Conservation (phyloP, 1,139 yeast genomes). For the Pichia sp. region DNA sequence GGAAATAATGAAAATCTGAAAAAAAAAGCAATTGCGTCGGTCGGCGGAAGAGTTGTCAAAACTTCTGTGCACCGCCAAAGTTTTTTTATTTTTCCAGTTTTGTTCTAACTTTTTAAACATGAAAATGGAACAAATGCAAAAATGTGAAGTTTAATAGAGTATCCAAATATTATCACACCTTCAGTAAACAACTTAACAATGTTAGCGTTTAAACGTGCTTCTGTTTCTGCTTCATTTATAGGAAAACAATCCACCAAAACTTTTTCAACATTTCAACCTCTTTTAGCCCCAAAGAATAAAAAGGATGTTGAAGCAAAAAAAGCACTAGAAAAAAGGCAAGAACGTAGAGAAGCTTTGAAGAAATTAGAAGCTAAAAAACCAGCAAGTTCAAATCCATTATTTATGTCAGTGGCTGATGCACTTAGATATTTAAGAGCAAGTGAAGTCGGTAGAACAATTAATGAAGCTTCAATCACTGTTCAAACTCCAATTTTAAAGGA, state of each 20-base stretch:
- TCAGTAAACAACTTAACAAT: too few relatives aligned
- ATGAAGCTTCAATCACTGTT: slow-evolving; percentile 61
- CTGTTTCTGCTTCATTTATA: background rate
- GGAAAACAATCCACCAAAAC: slow-evolving; percentile 4
- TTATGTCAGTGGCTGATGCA: slow-evolving; percentile 68
- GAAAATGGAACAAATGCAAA: background rate
- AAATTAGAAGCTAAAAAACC: slow-evolving; percentile 39
- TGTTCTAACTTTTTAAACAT: background rate
- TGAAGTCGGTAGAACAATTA: slow-evolving; percentile 75
- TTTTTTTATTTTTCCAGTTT: too few relatives aligned
- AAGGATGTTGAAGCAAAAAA: slow-evolving; percentile 25
- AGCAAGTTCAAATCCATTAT: slow-evolving; percentile 50
- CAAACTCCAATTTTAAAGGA: slow-evolving; percentile 67
- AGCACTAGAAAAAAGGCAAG: slow-evolving; percentile 19
- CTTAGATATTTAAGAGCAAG: slow-evolving; percentile 77
- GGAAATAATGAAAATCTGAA: background rate
- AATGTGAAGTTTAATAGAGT: too few relatives aligned
- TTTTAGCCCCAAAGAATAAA: slow-evolving; percentile 20
- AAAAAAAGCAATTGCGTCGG: background rate
- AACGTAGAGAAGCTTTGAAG: slow-evolving; percentile 28
- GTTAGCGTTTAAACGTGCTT: slow-evolving; percentile 2
- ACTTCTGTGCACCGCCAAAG: background rate
- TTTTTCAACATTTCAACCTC: background rate
- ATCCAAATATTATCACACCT: too few relatives aligned
- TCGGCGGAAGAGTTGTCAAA: background rate